Conservation (phyloP, 495 filamentous ascomycete genomes). For the Podospora appendiculata region DNA sequence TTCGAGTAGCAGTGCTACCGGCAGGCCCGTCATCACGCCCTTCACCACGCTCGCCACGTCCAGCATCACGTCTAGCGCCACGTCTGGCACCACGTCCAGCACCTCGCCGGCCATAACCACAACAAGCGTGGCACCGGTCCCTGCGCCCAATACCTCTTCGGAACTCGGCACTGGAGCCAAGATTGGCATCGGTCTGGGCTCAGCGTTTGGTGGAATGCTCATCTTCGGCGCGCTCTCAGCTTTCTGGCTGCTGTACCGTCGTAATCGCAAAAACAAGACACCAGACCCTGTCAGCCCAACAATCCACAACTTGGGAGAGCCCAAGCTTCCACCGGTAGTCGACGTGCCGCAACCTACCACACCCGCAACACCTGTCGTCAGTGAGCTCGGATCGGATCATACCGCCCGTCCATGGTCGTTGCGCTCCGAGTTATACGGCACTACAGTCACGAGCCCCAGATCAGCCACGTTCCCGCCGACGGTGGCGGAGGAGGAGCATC, state of each 20-base stretch:
- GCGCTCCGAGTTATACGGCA: neutral
- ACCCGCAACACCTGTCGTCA: neutral
- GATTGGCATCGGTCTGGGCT: slow-evolving; percentile 15
- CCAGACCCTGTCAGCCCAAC: neutral
- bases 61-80: no score
- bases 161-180: slow-evolving; percentile 9
- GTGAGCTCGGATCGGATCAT: neutral
- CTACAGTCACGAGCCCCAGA: no score
- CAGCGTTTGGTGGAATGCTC: slow-evolving; percentile 3
- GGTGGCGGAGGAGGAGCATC: neutral
- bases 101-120: no score
- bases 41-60: no score
- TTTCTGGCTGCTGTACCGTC: slow-evolving; percentile 6
- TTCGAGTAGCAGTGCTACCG: no score
- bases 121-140: no score
- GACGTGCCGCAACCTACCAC: neutral
- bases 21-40: no score
- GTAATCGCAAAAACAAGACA: neutral
- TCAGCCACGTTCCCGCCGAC: neutral
- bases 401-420: neutral
- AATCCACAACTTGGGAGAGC: neutral
- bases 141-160: no score
- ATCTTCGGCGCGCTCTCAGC: slow-evolving; percentile 9
- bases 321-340: neutral
- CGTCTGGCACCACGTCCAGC: no score